phyloP scores from a whole-genome alignment of 2,329 filamentous ascomycete genomes.

The Teratosphaeria viscida region DNA sequence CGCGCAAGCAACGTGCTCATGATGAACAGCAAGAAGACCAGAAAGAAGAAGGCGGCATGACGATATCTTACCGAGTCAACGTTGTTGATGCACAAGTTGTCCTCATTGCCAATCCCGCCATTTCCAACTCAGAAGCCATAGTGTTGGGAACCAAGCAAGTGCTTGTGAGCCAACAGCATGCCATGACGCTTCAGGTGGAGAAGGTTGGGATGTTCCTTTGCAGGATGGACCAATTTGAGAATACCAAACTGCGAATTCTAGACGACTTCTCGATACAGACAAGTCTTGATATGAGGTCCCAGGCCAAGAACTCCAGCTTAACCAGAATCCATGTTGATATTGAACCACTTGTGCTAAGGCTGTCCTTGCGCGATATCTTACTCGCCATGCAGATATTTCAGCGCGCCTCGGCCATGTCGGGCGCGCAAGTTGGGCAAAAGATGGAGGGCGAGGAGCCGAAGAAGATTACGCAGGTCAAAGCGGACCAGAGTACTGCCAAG shows the following conservation, averaged over 20 bases:
- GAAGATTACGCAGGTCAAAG: constrained; percentile 44
- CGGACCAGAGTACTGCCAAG: constrained; percentile 23
- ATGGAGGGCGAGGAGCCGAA: constrained; percentile 45
- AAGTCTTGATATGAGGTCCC: constrained; percentile 65
- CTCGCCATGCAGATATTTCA: constrained; percentile 86
- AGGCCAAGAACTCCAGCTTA: constrained; percentile 48
- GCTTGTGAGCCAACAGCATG: constrained; percentile 84
- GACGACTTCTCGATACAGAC: constrained; percentile 92
- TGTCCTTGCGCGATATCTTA: constrained; percentile 89
- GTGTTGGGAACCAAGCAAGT: constrained; percentile 92
- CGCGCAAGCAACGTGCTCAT: constrained; percentile 10
- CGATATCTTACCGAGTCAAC: constrained; percentile 79
- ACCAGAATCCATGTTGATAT: constrained; percentile 79
- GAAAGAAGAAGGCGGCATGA: constrained; percentile 46
- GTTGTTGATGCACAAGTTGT: constrained; percentile 95
- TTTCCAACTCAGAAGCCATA: constrained; percentile 84
- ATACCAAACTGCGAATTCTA: constrained; percentile 77
- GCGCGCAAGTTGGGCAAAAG: constrained; percentile 32
- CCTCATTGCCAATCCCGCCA: constrained; percentile 86
- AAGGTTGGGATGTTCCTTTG: constrained; percentile 97
- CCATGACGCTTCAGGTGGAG: constrained; percentile 83
- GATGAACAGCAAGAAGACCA: constrained; percentile 22
- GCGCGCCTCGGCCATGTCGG: constrained; percentile 78
- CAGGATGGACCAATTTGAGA: constrained; percentile 96
- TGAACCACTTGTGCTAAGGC: constrained; percentile 78